Evolutionary conservation across 2,329 filamentous ascomycete genomes (phyloP).

Genomic region (Acrocalymma vagum): DNA sequence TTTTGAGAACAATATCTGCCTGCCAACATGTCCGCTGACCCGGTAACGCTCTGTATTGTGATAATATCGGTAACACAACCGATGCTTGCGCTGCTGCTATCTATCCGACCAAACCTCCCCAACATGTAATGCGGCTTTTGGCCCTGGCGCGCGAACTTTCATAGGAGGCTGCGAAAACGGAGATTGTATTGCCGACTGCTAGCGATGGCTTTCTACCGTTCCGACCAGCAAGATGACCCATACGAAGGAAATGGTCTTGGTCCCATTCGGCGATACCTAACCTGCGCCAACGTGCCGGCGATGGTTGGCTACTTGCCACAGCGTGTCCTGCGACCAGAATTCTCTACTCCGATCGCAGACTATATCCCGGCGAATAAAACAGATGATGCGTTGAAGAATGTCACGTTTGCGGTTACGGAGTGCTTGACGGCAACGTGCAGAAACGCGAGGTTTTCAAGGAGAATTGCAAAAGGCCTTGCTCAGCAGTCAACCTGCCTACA

Average conservation of each 20-base stretch:
- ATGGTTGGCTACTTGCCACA: constrained; percentile 16
- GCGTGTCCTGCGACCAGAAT: constrained; percentile 4
- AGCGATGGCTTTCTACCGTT: no score
- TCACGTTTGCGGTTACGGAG: constrained; percentile 20
- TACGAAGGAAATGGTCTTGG: constrained; percentile 13
- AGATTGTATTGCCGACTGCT: no score
- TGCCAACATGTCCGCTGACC: no score
- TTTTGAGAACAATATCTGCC: no score
- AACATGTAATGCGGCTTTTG: no score
- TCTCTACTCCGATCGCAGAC: constrained; percentile 6
- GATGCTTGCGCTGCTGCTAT: no score
- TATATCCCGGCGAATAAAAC: constrained; percentile 9
- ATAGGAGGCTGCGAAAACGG: no score
- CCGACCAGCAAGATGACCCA: constrained; percentile 5
- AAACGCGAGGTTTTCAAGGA: constrained; percentile 14
- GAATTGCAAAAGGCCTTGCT: constrained; percentile 10
- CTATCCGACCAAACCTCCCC: no score
- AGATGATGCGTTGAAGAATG: constrained; percentile 5
- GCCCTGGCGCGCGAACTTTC: no score
- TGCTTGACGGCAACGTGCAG: constrained; percentile 23
- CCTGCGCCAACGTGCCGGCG: constrained; percentile 23
- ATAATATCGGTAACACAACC: no score
- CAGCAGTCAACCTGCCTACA: constrained; percentile 16
- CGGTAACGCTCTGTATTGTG: no score
- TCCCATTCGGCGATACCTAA: constrained; percentile 16